phyloP scores from a whole-genome alignment of 352 stramenopile species.

The Pythium utonaiense region DNA sequence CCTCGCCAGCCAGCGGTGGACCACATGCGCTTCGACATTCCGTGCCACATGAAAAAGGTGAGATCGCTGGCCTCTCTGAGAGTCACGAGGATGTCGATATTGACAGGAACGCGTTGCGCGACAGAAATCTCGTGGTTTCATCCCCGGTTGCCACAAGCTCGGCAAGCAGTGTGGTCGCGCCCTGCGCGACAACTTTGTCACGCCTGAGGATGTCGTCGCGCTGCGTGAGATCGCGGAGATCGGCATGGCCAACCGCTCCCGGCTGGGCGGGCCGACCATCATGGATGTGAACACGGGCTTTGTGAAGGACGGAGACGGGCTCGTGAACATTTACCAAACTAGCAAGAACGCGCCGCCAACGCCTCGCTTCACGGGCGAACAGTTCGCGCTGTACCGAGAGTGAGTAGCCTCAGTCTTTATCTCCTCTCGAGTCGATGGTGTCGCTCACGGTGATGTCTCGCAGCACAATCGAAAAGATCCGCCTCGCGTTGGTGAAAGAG shows the following conservation, averaged over 20 bases:
- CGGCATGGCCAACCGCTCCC: constrained; percentile 73
- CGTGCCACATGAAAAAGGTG: constrained; percentile 47
- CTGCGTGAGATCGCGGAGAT: constrained; percentile 80
- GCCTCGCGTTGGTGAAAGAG: constrained; percentile 67
- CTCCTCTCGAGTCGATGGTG: no score
- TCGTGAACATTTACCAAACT: constrained; percentile 90
- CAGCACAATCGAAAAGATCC: constrained; percentile 80
- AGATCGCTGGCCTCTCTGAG: no score
- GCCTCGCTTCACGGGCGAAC: constrained; percentile 68
- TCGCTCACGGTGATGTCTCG: not conserved
- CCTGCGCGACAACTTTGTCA: constrained; percentile 72
- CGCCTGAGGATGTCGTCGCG: constrained; percentile 53
- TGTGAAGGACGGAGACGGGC: constrained; percentile 78
- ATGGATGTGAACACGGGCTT: constrained; percentile 91
- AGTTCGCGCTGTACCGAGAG: constrained; percentile 81
- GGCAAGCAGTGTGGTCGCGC: constrained; percentile 65
- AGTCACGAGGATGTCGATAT: no score
- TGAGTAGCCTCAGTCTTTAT: constrained; percentile 13
- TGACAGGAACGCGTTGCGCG: no score
- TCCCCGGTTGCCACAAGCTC: constrained; percentile 63
- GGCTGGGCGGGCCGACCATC: constrained; percentile 85
- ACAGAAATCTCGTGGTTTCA: constrained; percentile 41
- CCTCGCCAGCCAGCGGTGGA: constrained; percentile 14
- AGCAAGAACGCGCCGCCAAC: constrained; percentile 34
- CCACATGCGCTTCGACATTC: constrained; percentile 52